Evolutionary conservation across 1,139 yeast species (phyloP), one percentile per base, ranked within the genome.

Genomic region (Debaryomycetaceae sp.): DNA sequence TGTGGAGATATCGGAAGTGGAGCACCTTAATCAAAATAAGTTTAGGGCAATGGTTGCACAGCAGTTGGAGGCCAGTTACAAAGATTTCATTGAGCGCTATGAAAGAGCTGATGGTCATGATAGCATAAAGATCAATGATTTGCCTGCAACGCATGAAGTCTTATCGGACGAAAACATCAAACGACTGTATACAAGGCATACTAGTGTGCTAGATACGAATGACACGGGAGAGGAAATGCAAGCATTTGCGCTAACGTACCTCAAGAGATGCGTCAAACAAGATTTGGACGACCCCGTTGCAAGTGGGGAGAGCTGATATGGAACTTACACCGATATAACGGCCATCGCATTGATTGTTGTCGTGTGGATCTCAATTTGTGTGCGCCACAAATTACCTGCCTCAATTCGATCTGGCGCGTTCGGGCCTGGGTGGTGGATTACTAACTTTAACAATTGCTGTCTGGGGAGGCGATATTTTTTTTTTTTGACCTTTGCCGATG

Each of bases 201-300:
- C n/a, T n/a, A n/a, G n/a, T n/a, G n/a, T n/a, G n/a, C n/a, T n/a
- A n/a, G n/a, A n/a, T n/a, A n/a, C n/a, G n/a, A n/a, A n/a, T n/a
- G n/a, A n/a, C n/a, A n/a, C n/a, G n/a, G n/a, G n/a, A n/a, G 54
- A 49, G 11, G 67, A 56, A 34, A 44, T 60, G 28, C 56, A 53
- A 35, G 46, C 42, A 16, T 57, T 60, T 34, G 49, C 64, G 1
- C 27, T 54, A 18, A 45, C 54, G 2, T 58, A 53, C 35, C 49
- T 65, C 31, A 45, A 68, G 29, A 51, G 45, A 35, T 46, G 61
- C 29, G 48, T 61, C 23, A 53, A 50, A 35, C 53, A 52, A 10
- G 49, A 41, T 3, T 29, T 19, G 8, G 29, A 30, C 12, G n/a
- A 16, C n/a, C n/a, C n/a, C n/a, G n/a, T n/a, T n/a, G n/a, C n/a